phyloP scores from a whole-genome alignment of 495 filamentous ascomycete species.

The Geoglossum glabrum region DNA sequence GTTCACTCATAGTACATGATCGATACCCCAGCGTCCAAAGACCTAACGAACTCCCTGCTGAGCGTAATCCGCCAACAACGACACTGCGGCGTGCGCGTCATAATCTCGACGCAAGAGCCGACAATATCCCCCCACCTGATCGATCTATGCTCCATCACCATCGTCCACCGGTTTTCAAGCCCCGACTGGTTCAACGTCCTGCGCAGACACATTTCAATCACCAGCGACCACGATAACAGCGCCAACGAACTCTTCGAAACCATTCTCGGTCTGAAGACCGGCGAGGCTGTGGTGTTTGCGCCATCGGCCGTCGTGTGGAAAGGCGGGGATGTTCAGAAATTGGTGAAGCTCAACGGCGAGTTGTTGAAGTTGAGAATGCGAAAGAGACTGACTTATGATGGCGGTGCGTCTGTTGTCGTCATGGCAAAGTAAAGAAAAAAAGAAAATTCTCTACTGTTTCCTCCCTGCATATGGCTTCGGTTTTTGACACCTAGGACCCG shows the following conservation, averaged over 20 bases:
- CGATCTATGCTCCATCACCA: constrained; percentile 49
- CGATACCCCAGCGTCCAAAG: not conserved
- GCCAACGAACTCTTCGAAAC: constrained; percentile 7
- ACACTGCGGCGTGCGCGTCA: constrained; percentile 40
- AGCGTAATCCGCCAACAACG: constrained; percentile 42
- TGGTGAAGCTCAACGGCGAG: not conserved
- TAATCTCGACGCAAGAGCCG: constrained; percentile 66
- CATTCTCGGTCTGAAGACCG: constrained; percentile 12
- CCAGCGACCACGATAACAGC: not conserved
- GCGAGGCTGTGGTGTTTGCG: constrained; percentile 15
- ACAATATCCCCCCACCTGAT: constrained; percentile 49
- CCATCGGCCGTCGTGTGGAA: constrained; percentile 6
- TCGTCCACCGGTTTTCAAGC: constrained; percentile 56
- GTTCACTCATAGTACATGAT: not conserved
- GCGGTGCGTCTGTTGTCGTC: not conserved
- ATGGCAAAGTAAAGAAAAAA: too few species aligned
- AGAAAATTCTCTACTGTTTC: too few species aligned
- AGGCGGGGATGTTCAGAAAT: not conserved
- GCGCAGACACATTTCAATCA: constrained; percentile 34
- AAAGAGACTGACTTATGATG: constrained; percentile 14
- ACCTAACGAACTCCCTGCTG: not conserved
- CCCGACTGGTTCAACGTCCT: constrained; percentile 47
- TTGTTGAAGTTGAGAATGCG: constrained; percentile 12
- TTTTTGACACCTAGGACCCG: too few species aligned
- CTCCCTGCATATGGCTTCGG: too few species aligned